A percentile compares a stretch with the other conserved stretches of the same genome.
phyloP scores from a whole-genome alignment of 139 green algal genomes.

The Picochlorum costavermella region DNA sequence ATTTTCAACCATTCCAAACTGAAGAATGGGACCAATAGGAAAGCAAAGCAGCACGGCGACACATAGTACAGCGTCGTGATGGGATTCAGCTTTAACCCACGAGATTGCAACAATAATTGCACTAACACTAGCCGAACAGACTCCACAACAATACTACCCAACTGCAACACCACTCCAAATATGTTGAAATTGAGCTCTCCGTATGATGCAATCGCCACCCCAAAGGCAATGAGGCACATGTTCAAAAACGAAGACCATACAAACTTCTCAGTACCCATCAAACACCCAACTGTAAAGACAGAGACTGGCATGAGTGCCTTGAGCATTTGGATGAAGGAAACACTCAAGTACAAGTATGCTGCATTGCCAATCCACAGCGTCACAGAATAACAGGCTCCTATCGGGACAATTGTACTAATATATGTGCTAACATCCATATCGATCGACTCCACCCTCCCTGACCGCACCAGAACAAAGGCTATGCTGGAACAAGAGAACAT shows the following conservation, averaged over 20 bases:
- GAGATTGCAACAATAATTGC: conserved; percentile 68
- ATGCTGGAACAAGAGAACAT: conserved; percentile 81
- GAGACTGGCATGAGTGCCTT: conserved; percentile 63
- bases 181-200: conserved; percentile 34
- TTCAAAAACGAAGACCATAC: conserved; percentile 48
- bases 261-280: conserved; percentile 76
- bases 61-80: conserved; percentile 82
- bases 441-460: conserved; percentile 55
- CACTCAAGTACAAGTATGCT: conserved; percentile 92
- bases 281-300: conserved; percentile 22
- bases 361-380: conserved; percentile 94
- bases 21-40: conserved; percentile 15
- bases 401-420: conserved; percentile 68
- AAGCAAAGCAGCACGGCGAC: conserved; percentile 28
- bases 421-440: conserved; percentile 67
- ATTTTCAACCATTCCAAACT: conserved; percentile 30
- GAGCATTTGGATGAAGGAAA: conserved; percentile 98
- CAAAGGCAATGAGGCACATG: conserved; percentile 82
- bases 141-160: conserved; percentile 3
- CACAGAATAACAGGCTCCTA: conserved; percentile 82
- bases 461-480: conserved; percentile 50
- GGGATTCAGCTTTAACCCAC: conserved; percentile 79
- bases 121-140: conserved; percentile 37
- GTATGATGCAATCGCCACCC: conserved; percentile 69
- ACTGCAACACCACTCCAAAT: conserved; percentile 10